These are phyloP conservation scores for Clavispora asparagi DNA, from an alignment of 805 yeast species.

Conservation along the genomic window DNA sequence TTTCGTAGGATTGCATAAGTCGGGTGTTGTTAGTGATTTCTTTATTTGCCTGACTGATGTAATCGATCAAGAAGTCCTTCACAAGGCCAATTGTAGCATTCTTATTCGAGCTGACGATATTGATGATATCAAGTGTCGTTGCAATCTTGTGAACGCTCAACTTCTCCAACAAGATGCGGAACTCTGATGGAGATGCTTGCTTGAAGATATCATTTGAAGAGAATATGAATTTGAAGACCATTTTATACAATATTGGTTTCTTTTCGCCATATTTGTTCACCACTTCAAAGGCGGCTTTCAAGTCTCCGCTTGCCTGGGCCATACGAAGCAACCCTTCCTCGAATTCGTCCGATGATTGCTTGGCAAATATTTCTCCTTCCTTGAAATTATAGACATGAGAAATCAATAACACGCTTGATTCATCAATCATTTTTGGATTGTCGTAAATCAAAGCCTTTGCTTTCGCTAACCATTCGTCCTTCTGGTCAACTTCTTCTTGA, in stretches of 20 bases:
- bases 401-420: conserved; percentile 48
- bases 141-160: conserved; percentile 50
- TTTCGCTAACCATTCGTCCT: conserved; percentile 56
- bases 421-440: conserved; percentile 48
- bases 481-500: conserved; percentile 21
- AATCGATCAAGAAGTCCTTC: conserved; percentile 59
- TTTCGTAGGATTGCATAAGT: conserved; percentile 61
- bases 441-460: conserved; percentile 50
- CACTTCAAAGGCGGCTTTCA: conserved; percentile 51
- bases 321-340: conserved; percentile 58
- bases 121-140: conserved; percentile 75
- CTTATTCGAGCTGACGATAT: conserved; percentile 55
- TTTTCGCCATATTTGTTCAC: conserved; percentile 54
- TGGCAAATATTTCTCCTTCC: conserved; percentile 42
- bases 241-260: conserved; percentile 60
- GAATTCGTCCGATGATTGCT: conserved; percentile 33
- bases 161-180: conserved; percentile 45
- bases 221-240: conserved; percentile 60
- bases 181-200: conserved; percentile 46
- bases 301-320: conserved; percentile 52
- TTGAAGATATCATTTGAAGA: conserved; percentile 49
- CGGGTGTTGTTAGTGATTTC: conserved; percentile 67
- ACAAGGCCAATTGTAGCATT: conserved; percentile 69
- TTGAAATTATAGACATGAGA: conserved; percentile 54
- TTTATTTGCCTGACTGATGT: conserved; percentile 51